Percentiles rank a stretch among this genome's conserved stretches.
Conservation (phyloP, 2,329 filamentous ascomycete species). For the Cladophialophora exuberans region DNA sequence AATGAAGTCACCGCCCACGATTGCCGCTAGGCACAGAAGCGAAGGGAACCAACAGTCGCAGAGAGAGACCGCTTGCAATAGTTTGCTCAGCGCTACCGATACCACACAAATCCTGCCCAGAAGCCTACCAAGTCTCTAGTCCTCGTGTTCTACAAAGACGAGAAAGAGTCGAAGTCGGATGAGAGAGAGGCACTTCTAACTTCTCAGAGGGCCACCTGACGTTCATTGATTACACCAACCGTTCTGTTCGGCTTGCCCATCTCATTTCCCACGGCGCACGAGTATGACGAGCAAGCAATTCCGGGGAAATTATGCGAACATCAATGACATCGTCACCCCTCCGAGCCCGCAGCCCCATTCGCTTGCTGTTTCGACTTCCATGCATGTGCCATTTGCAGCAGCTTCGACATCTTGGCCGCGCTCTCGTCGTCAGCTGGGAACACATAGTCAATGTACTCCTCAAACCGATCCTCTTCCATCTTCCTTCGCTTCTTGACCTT, state of each 20-base stretch:
- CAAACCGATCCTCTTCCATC: constrained; percentile 88
- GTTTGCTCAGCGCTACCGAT: too few relatives aligned
- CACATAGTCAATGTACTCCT: constrained; percentile 96
- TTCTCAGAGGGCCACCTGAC: too few relatives aligned
- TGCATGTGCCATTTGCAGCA: constrained; percentile 81
- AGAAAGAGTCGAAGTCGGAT: too few relatives aligned
- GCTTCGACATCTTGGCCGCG: constrained; percentile 77
- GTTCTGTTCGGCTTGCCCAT: too few relatives aligned
- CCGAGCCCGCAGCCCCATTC: constrained; percentile 22
- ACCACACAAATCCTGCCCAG: too few relatives aligned
- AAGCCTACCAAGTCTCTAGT: too few relatives aligned
- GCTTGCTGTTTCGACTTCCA: constrained; percentile 72
- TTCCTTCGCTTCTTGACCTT: constrained; percentile 84
- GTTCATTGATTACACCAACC: too few relatives aligned
- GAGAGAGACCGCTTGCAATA: neutral
- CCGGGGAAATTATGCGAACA: neutral
- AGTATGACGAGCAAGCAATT: too few relatives aligned
- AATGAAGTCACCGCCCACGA: neutral
- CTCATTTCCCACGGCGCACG: too few relatives aligned
- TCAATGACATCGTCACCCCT: constrained; percentile 2
- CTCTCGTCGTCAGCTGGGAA: constrained; percentile 95
- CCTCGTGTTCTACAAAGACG: too few relatives aligned
- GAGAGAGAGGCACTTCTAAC: too few relatives aligned
- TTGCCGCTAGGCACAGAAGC: neutral
- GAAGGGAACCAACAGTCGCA: neutral